Percentiles rank a stretch among this genome's conserved stretches.
Conservation (phyloP, 1,139 yeast genomes). For the Pichia sp. region DNA sequence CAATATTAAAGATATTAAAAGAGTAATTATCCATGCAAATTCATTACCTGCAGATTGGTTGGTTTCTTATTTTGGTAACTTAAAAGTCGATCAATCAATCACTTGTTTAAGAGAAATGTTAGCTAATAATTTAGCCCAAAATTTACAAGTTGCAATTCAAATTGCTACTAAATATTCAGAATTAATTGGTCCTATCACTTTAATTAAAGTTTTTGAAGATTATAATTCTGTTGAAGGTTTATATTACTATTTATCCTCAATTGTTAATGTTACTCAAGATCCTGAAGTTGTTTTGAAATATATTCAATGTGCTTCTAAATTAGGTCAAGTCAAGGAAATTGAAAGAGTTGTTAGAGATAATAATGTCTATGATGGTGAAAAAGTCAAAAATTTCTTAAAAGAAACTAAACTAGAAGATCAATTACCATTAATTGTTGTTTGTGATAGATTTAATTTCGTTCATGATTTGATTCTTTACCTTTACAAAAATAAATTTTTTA, state of each 20-base stretch:
- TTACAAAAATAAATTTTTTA: slow-evolving; percentile 92
- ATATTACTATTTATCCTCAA: slow-evolving; percentile 86
- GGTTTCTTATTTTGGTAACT: slow-evolving; percentile 84
- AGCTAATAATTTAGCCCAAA: slow-evolving; percentile 69
- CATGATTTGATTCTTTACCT: slow-evolving; percentile 90
- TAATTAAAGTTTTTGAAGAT: slow-evolving; percentile 89
- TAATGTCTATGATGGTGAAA: slow-evolving; percentile 91
- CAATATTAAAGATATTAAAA: slow-evolving; percentile 89
- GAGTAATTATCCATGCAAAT: slow-evolving; percentile 86
- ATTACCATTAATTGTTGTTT: slow-evolving; percentile 90
- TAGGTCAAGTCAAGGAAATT: slow-evolving; percentile 88
- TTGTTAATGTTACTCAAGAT: slow-evolving; percentile 90
- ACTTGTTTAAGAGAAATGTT: slow-evolving; percentile 85
- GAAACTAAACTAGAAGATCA: slow-evolving; percentile 94
- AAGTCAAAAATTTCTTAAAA: slow-evolving; percentile 92
- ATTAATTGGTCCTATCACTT: slow-evolving; percentile 76
- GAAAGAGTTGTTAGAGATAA: slow-evolving; percentile 95
- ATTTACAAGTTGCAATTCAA: slow-evolving; percentile 89
- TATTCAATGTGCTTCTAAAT: slow-evolving; percentile 87
- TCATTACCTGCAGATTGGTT: slow-evolving; percentile 91
- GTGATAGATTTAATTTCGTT: slow-evolving; percentile 87
- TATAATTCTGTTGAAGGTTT: slow-evolving; percentile 89
- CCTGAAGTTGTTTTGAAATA: slow-evolving; percentile 94
- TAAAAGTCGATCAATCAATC: slow-evolving; percentile 89
- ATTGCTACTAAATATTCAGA: slow-evolving; percentile 96